Base-by-base conservation (phyloP, 495 filamentous ascomycete species). In the Trichocladium uniseriatum region DNA sequence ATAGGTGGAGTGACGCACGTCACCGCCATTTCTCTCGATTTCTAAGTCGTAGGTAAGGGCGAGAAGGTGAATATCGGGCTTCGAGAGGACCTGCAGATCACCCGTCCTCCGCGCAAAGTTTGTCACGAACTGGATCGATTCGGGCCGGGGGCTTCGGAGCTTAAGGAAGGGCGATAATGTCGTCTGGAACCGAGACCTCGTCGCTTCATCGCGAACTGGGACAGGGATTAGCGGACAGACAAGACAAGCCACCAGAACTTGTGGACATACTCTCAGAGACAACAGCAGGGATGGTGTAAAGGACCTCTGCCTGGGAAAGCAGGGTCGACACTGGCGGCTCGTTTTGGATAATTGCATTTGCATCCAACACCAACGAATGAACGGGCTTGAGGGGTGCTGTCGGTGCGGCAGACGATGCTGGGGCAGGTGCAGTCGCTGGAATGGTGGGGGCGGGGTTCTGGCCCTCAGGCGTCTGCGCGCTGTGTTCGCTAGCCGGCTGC, bases 31-130 rank as follows among this genome's bases (percentile, higher is more conserved):
- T 48, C 79, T 72, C 66, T 94, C 86, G 51, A 86, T 80, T 54
- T 95, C 88, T 13, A 97, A 57, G 59, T 98, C 92, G 60, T 95
- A 97, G 3, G 89, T 84, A 27, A 99, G 72, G 5, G 91, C 92
- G 55, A 97, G 71, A 29, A 97, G 73, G 52, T 91, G 81, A 38
- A 97, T 69, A 81, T 99, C 92, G 5, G 87, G 82, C 60, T 75
- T 80, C 64, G 88, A 94, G 36, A 99, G 69, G 4, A 95, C 89
- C 22, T 83, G 76, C 34, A 86, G 78, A 60, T 99, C 92, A 49
- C 92, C 92, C 1, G 92, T 97, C 66, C 81, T 87, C 36, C 82
- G 79, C 42, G 90, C 86, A 66, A 97, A 95, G 50, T 89, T 82
- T 44, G 78, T 81, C n/a, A 95, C 72, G 44, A 86, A 68, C 53